These are phyloP conservation scores for Stemphylium lycopersici DNA, from an alignment of 2,329 filamentous ascomycete species.

Conservation along the genomic window DNA sequence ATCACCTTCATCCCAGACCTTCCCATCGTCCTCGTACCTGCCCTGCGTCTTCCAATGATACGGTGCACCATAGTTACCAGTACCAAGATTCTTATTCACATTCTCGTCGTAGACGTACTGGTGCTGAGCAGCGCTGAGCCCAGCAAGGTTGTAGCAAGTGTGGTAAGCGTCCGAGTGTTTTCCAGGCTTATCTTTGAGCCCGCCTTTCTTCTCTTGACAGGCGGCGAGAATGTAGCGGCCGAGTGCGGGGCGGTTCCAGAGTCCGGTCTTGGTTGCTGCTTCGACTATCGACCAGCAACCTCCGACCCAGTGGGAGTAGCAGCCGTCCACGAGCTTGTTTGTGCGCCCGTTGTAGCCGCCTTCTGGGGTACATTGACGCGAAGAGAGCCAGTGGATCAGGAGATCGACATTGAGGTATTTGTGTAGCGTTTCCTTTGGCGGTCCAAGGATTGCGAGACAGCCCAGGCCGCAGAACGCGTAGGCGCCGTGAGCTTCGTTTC, in stretches of 20 bases:
- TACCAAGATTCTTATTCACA: conserved; percentile 38
- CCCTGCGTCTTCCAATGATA: conserved; percentile 56
- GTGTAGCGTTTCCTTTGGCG: conserved; percentile 75
- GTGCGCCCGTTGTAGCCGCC: conserved; percentile 92
- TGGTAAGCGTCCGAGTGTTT: conserved; percentile 90
- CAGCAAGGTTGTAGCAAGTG: conserved; percentile 87
- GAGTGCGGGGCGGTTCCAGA: conserved; percentile 84
- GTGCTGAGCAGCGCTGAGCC: conserved; percentile 82
- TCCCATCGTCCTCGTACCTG: conserved; percentile 57
- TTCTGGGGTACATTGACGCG: conserved; percentile 87
- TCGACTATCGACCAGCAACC: conserved; percentile 92
- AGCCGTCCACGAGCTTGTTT: conserved; percentile 97
- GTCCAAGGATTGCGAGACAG: conserved; percentile 83
- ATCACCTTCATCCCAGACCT: conserved; percentile 72
- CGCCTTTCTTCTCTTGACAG: conserved; percentile 80
- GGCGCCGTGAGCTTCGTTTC: conserved; percentile 90
- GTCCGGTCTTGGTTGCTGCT: conserved; percentile 63
- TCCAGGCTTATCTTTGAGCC: conserved; percentile 90
- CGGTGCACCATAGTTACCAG: conserved; percentile 43
- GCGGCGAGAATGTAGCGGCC: conserved; percentile 89
- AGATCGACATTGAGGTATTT: conserved; percentile 78
- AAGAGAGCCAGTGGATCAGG: conserved; percentile 85
- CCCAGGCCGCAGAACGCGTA: conserved; percentile 95
- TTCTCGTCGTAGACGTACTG: conserved; percentile 56
- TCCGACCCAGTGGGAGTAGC: conserved; percentile 98